These are phyloP conservation scores for Cladophialophora bantiana DNA, from an alignment of 2,329 filamentous ascomycete species.

Conservation along the genomic window DNA sequence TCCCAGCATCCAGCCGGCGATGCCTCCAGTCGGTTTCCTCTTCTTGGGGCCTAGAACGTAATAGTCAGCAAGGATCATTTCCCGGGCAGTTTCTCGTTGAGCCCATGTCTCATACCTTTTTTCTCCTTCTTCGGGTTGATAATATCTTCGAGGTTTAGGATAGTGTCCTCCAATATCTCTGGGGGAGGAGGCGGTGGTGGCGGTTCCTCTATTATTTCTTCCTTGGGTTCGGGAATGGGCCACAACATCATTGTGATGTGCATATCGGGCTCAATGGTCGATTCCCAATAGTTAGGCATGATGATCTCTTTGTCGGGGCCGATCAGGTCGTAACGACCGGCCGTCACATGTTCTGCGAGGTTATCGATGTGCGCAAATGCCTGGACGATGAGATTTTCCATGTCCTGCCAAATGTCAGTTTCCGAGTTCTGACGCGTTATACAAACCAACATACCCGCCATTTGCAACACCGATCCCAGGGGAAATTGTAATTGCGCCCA, in stretches of 20 bases:
- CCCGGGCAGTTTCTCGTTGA: neutral
- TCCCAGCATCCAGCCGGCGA: slow-evolving; percentile 56
- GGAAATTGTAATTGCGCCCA: slow-evolving; percentile 90
- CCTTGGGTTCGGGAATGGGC: slow-evolving; percentile 62
- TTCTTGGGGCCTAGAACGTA: slow-evolving; percentile 25
- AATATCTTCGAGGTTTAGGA: slow-evolving; percentile 33
- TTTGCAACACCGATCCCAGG: slow-evolving; percentile 81
- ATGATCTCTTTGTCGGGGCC: slow-evolving; percentile 84
- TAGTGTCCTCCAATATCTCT: slow-evolving; percentile 33
- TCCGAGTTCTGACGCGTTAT: neutral
- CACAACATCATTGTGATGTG: slow-evolving; percentile 72
- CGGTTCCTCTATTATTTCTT: slow-evolving; percentile 24
- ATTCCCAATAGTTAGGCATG: slow-evolving; percentile 81
- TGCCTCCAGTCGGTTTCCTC: slow-evolving; percentile 42
- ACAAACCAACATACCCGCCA: slow-evolving; percentile 70
- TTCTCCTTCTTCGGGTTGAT: slow-evolving; percentile 32
- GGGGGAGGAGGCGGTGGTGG: slow-evolving; percentile 22
- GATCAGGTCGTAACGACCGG: slow-evolving; percentile 80
- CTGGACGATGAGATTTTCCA: slow-evolving; percentile 86
- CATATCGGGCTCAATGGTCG: slow-evolving; percentile 80
- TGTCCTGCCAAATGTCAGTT: slow-evolving; percentile 63
- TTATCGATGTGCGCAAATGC: slow-evolving; percentile 80
- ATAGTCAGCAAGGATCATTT: slow-evolving; percentile 4
- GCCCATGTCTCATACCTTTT: slow-evolving; percentile 31
- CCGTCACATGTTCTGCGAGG: slow-evolving; percentile 76